Evolutionary conservation across 169 alveolate genomes (phyloP).

Genomic region (Eimeria tenella): DNA sequence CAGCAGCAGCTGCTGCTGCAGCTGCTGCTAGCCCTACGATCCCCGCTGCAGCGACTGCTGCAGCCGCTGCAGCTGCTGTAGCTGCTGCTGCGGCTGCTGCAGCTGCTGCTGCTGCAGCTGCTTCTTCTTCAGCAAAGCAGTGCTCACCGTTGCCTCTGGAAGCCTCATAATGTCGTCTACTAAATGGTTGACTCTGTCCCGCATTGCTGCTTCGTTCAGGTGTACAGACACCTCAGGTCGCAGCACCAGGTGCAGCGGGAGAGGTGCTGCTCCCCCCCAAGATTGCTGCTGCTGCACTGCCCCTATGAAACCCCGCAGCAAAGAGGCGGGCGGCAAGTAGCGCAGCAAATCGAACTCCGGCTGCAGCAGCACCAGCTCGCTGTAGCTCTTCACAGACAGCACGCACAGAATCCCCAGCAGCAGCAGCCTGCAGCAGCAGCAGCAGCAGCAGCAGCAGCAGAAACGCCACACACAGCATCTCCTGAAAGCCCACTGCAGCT

Average conservation of each 20-base stretch:
- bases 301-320: constrained; percentile 22
- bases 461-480: not conserved
- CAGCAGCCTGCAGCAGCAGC: constrained; percentile 48
- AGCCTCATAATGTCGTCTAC: constrained; percentile 15
- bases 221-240: constrained; percentile 33
- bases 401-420: not conserved
- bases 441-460: constrained; percentile 58
- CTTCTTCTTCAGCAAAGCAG: not conserved
- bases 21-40: not conserved
- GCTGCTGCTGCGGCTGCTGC: constrained; percentile 18
- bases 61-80: not conserved
- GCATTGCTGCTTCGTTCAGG: not conserved
- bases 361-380: constrained; percentile 34
- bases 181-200: not conserved
- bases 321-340: constrained; percentile 3
- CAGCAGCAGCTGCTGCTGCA: not conserved
- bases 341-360: constrained; percentile 34
- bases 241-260: constrained; percentile 41
- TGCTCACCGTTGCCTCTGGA: constrained; percentile 56
- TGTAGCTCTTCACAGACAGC: constrained; percentile 13
- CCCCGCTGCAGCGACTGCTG: not conserved
- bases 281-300: constrained; percentile 57
- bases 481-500: too few species aligned
- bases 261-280: constrained; percentile 37
- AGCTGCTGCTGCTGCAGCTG: constrained; percentile 2